phyloP scores from a whole-genome alignment of 345 rosid species.

The Sisymbrium irio region DNA sequence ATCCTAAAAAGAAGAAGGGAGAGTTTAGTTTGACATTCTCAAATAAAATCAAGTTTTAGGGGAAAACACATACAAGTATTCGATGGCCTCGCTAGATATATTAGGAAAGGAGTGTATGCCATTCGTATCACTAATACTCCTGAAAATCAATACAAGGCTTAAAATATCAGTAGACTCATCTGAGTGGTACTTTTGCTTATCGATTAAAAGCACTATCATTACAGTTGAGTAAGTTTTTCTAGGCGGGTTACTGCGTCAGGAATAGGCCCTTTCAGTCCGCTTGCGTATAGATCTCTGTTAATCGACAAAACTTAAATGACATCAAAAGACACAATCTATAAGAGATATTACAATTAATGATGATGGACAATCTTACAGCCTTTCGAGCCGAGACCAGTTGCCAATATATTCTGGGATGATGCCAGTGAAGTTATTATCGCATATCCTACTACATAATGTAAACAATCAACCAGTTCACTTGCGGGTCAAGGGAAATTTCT shows the following conservation, averaged over 20 bases:
- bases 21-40: not conserved
- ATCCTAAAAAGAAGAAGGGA: not conserved
- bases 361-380: conserved; percentile 50
- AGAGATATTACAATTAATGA: not conserved
- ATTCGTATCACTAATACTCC: conserved; percentile 48
- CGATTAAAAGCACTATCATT: not conserved
- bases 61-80: conserved; percentile 8
- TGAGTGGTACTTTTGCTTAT: not conserved
- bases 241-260: conserved; percentile 40
- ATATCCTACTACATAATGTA: conserved; percentile 50
- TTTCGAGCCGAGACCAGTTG: conserved; percentile 51
- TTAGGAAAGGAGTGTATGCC: conserved; percentile 42
- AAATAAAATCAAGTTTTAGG: not conserved
- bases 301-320: not conserved
- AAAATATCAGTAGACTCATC: not conserved
- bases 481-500: too few relatives aligned
- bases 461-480: not conserved
- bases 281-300: conserved; percentile 44
- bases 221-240: conserved; percentile 38
- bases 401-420: conserved; percentile 55
- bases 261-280: conserved; percentile 52
- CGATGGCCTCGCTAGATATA: conserved; percentile 30
- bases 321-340: not conserved
- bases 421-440: conserved; percentile 70
- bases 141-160: conserved; percentile 6